Conservation (phyloP, 2,329 filamentous ascomycete species). For the Pseudocercospora musae region DNA sequence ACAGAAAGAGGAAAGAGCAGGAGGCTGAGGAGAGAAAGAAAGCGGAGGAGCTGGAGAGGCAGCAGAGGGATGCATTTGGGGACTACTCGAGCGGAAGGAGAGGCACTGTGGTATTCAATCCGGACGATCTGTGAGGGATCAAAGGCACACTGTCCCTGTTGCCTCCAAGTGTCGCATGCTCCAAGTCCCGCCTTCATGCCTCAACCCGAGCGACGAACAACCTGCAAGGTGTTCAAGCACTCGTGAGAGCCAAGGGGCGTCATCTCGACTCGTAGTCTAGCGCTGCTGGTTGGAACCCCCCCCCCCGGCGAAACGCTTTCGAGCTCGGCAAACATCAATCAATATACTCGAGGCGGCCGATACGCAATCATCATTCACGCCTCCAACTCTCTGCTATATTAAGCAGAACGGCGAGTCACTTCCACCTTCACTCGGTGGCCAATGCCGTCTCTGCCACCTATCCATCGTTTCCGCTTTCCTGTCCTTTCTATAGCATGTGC, state of each 20-base stretch:
- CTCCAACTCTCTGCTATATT: background rate
- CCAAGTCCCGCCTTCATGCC: no score
- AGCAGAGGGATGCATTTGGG: slow-evolving; percentile 18
- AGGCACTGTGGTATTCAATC: slow-evolving; percentile 32
- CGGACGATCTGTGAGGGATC: slow-evolving; percentile 29
- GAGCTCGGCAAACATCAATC: no score
- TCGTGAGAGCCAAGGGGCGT: no score
- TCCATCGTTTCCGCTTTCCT: slow-evolving; percentile 60
- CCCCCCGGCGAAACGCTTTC: no score
- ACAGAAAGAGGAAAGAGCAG: slow-evolving; percentile 36
- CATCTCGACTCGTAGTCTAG: no score
- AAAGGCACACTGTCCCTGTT: background rate
- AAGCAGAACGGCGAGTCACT: slow-evolving; percentile 1
- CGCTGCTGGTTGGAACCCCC: no score
- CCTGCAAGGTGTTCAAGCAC: no score
- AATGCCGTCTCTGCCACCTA: slow-evolving; percentile 40
- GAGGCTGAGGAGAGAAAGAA: slow-evolving; percentile 40
- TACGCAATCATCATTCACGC: no score
- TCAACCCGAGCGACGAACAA: no score
- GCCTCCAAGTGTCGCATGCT: no score
- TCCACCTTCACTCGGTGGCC: slow-evolving; percentile 42
- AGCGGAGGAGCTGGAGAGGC: slow-evolving; percentile 25
- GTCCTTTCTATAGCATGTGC: slow-evolving; percentile 50
- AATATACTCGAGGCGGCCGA: no score
- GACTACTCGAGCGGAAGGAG: slow-evolving; percentile 11